phyloP scores from a whole-genome alignment of 495 filamentous ascomycete genomes.

The Penicillium waksmanii region DNA sequence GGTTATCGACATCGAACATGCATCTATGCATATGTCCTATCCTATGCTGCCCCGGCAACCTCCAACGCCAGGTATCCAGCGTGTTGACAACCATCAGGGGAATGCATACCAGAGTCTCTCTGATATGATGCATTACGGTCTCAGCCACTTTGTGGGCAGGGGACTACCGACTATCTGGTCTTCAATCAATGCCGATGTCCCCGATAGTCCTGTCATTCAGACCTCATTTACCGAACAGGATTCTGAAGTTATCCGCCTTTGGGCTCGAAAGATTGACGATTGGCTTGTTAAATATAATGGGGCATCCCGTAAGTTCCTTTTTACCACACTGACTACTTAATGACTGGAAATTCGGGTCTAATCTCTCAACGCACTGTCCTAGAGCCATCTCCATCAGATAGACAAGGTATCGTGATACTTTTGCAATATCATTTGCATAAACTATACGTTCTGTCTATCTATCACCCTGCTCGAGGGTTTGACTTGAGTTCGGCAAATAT shows the following conservation, averaged over 20 bases:
- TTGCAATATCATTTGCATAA: constrained; percentile 47
- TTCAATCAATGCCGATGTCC: constrained; percentile 32
- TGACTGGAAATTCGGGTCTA: background rate
- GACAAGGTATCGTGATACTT: constrained; percentile 41
- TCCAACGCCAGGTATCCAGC: constrained; percentile 30
- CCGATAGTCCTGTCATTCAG: constrained; percentile 16
- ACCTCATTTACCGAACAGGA: constrained; percentile 39
- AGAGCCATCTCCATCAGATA: constrained; percentile 42
- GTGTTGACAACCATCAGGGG: constrained; percentile 29
- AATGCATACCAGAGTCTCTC: constrained; percentile 41
- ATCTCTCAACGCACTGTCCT: background rate
- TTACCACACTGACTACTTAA: no score
- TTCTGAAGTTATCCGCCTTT: constrained; percentile 39
- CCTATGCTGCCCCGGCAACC: constrained; percentile 42
- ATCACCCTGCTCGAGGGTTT: constrained; percentile 48
- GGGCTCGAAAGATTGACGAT: constrained; percentile 42
- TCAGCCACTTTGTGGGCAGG: constrained; percentile 45
- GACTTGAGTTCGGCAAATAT: constrained; percentile 44
- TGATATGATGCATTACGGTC: constrained; percentile 46
- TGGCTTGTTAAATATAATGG: constrained; percentile 46
- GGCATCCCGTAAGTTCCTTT: constrained; percentile 30
- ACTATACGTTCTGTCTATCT: constrained; percentile 49
- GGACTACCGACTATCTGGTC: constrained; percentile 45
- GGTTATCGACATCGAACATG: constrained; percentile 50
- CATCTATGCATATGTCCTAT: constrained; percentile 47